Evolutionary conservation across 2,329 filamentous ascomycete species (phyloP), one percentile per base, ranked within the genome.

Genomic region (Fusarium pseudocircinatum): DNA sequence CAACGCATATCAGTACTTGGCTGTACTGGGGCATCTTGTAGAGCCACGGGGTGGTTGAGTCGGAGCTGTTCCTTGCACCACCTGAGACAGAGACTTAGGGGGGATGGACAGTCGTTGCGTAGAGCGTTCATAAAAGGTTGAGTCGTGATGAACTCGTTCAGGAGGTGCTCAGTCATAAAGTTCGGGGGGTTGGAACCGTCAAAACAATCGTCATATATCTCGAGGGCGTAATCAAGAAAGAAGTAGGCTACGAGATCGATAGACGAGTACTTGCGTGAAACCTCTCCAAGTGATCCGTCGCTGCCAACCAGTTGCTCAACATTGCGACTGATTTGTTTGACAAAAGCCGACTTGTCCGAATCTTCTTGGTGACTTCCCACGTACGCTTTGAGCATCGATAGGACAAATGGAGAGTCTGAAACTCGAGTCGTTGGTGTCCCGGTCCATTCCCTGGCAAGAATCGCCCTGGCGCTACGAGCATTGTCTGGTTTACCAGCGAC

Each of bases 51-150:
- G 20, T 60, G 60, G 30, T 71, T 67, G 9, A 58, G 40, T 24
- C 43, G 43, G 24, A 78, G 68, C 28, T 78, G 74, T 16, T 63
- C 59, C 20, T 60, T 61, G n/a, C 76, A 78, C 76, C 76, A 78
- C 28, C 39, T 32, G 32, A 73, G 28, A 50, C 76, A 78, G 43
- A 49, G 39, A 8, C 63, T 67, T 24, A 78, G 34, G 26, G 69
- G 60, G 15, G 68, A 70, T 37, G 44, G 36, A n/a, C 34, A n/a
- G 6, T 56, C 59, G n/a, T 57, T 37, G 36, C 52, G 44, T 26
- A 70, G 36, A 18, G 44, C 46, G 14, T 63, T 42, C 24, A 69
- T 50, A 42, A 77, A 68, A 30, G 71, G 76, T 7, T 76, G 76
- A 6, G 32, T 60, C n/a, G 50, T 70, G 57, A 77, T 65, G 56